Evolutionary conservation across 164 flowering plant species (phyloP).

Genomic region (Euptelea pleiosperma): DNA sequence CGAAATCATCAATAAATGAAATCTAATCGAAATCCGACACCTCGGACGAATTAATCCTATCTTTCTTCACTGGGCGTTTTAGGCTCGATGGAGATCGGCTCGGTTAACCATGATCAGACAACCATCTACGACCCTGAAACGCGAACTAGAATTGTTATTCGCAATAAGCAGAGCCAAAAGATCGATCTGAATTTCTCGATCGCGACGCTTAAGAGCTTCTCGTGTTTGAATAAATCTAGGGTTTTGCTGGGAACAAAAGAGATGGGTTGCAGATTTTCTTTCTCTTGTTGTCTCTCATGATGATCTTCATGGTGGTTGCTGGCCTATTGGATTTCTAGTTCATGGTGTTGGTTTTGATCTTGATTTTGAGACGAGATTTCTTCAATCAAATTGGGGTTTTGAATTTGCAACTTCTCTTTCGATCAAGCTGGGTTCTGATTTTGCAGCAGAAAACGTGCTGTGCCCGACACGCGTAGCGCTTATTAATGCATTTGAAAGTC

Average conservation of each 20-base stretch:
- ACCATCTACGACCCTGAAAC: constrained; percentile 50
- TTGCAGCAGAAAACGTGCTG: no score
- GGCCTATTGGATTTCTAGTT: not conserved
- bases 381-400: not conserved
- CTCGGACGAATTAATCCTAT: constrained; percentile 21
- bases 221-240: constrained; percentile 54
- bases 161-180: constrained; percentile 56
- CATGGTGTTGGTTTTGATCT: constrained; percentile 1
- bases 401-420: no score
- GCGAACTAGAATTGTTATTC: constrained; percentile 20
- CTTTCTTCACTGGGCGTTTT: constrained; percentile 61
- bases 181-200: constrained; percentile 44
- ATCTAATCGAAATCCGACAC: constrained; percentile 21
- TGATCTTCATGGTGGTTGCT: not conserved
- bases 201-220: constrained; percentile 52
- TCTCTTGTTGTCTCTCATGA: constrained; percentile 1
- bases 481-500: no score
- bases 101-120: constrained; percentile 46
- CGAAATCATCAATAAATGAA: constrained; percentile 48
- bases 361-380: constrained; percentile 13
- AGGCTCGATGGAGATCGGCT: constrained; percentile 66
- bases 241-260: constrained; percentile 57
- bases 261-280: constrained; percentile 38
- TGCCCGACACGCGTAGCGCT: no score
- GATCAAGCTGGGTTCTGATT: no score